A percentile compares a stretch with the other conserved stretches of the same genome.
These are phyloP conservation scores for Metschnikowia continentalis DNA, from an alignment of 805 yeast genomes.

Conservation along the genomic window DNA sequence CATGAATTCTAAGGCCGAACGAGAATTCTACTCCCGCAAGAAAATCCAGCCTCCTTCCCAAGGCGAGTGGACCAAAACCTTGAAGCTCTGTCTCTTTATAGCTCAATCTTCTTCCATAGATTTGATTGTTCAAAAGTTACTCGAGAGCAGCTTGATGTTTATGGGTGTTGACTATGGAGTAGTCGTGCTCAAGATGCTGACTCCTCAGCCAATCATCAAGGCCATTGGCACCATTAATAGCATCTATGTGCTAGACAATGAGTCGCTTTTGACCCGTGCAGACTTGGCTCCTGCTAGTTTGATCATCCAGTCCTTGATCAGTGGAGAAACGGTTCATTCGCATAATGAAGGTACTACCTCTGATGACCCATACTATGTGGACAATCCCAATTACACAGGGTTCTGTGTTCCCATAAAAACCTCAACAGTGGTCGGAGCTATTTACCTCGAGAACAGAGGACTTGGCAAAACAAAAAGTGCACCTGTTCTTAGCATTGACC, in stretches of 20 bases:
- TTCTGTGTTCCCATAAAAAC: conserved; percentile 45
- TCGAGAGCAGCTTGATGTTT: conserved; percentile 36
- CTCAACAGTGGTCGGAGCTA: conserved; percentile 40
- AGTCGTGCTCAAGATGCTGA: conserved; percentile 18
- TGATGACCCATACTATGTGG: conserved; percentile 39
- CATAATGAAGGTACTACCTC: conserved; percentile 30
- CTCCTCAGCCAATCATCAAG: conserved; percentile 23
- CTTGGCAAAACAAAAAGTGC: neutral
- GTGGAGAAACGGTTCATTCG: conserved; percentile 28
- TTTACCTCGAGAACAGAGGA: conserved; percentile 37
- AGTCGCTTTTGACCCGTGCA: conserved; percentile 34
- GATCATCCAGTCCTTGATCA: conserved; percentile 34
- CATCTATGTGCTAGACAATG: conserved; percentile 23
- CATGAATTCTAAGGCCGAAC: neutral
- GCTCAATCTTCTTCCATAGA: conserved; percentile 41
- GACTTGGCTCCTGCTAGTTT: conserved; percentile 43
- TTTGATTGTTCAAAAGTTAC: conserved; percentile 33
- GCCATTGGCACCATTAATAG: conserved; percentile 28
- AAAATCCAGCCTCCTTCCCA: conserved; percentile 7
- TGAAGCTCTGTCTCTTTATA: conserved; percentile 46
- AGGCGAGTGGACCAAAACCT: conserved; percentile 28
- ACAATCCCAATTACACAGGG: conserved; percentile 30
- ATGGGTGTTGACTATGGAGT: conserved; percentile 34
- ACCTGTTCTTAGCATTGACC: conserved; percentile 15
- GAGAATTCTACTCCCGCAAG: neutral